Base-by-base conservation (phyloP, 176 grass and related monocot genomes). In the Pharus latifolius region DNA sequence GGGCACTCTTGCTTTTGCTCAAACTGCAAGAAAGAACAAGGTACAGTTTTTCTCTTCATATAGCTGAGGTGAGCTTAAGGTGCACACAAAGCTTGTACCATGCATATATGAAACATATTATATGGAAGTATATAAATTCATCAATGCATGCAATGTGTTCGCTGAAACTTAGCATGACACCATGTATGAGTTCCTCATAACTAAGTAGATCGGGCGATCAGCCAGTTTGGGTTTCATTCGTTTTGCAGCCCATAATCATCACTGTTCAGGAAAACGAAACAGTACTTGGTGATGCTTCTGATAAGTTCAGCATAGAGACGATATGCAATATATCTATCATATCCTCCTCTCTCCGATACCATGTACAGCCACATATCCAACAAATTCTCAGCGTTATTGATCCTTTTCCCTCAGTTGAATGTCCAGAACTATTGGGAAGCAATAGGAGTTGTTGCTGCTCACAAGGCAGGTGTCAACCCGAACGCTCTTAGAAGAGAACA, bases 391-490 rank as follows among this genome's bases (percentile, higher is more conserved):
- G 28, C 7, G 50, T 78, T 9, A 12, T 60, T 48, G 19, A 50
- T 6, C 24, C 44, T 85, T 70, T 73, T 73, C n/a, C 52, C 34
- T 30, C 72, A 99, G 95, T 56, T 86, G 42, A 91, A 86, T 53
- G 95, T 94, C 33, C 60, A 34, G 38, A 99, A 94, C 69, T 94
- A 99, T 56, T 94, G 95, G 95, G 95, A 99, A 88, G 90, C 95
- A 14, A 79, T 99, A 28, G 95, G 95, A 51, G 79, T 99, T 47
- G 46, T 99, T 23, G 90, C 84, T 56, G 95, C 87, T 86, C 95
- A 94, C 65, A 99, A 88, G 73, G 84, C 90, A 54, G 95, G 90
- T 43, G 54, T 99, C 41, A 77, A 94, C 50, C 90, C 87, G 75
- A 70, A 81, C 60, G 69, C 95, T 48, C 87, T 99, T 19, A 79